Percentiles rank a stretch among this genome's conserved stretches.
Conservation (phyloP, 108 stramenopile species). For the Phaeodactylum tricornutum region DNA sequence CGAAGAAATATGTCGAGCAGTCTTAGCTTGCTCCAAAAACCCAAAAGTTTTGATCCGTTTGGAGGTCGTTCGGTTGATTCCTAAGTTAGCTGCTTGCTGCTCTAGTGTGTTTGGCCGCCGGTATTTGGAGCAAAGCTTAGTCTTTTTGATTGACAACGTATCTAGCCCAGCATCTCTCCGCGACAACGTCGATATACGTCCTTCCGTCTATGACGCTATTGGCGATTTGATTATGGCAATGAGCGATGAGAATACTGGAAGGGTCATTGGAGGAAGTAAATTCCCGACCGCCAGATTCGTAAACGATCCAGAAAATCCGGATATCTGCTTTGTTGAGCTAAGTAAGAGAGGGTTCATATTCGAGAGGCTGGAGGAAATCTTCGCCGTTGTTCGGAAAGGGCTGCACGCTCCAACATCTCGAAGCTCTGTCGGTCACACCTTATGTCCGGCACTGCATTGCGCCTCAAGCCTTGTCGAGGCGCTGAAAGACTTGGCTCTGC, state of each 20-base stretch:
- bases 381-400: conserved; percentile 45
- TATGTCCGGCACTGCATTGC: conserved; percentile 65
- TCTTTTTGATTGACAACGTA: conserved; percentile 65
- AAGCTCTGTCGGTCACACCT: conserved; percentile 8
- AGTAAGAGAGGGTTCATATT: conserved; percentile 38
- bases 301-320: conserved; percentile 34
- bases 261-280: conserved; percentile 36
- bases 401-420: conserved; percentile 11
- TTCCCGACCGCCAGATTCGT: conserved; percentile 48
- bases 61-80: conserved; percentile 82
- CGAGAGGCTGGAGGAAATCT: conserved; percentile 64
- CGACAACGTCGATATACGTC: conserved; percentile 57
- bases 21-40: conserved; percentile 64
- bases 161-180: conserved; percentile 25
- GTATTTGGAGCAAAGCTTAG: conserved; percentile 64
- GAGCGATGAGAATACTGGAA: conserved; percentile 55
- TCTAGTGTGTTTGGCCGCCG: conserved; percentile 79
- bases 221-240: conserved; percentile 84
- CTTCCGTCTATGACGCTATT: conserved; percentile 73
- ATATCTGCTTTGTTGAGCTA: conserved; percentile 27
- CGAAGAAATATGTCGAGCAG: conserved; percentile 78
- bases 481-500: conserved; percentile 55
- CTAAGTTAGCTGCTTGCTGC: conserved; percentile 72
- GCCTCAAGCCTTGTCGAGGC: conserved; percentile 88
- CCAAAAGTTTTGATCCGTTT: conserved; percentile 62